phyloP scores from a whole-genome alignment of 2,329 filamentous ascomycete genomes.

The Sclerotinia sclerotiorum region DNA sequence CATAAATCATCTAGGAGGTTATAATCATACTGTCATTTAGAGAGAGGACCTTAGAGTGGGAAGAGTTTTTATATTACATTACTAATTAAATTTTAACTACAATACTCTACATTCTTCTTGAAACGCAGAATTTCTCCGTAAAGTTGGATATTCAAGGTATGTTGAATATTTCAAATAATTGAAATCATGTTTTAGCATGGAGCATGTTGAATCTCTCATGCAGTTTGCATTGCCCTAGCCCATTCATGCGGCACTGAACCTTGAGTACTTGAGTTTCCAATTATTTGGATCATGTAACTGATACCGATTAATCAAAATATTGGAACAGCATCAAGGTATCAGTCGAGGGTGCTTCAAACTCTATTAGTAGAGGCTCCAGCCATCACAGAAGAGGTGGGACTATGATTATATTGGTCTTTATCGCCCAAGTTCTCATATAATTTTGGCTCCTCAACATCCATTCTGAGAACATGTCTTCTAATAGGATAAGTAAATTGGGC shows the following conservation, averaged over 20 bases:
- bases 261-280: neutral
- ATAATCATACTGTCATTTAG: too few species aligned
- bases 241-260: too few species aligned
- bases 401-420: neutral
- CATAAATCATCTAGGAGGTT: too few species aligned
- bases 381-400: neutral
- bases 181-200: too few species aligned
- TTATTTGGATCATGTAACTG: neutral
- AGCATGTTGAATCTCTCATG: too few species aligned
- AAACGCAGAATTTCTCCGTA: neutral
- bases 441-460: conserved; percentile 6
- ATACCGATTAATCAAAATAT: neutral
- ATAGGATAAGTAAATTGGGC: conserved; percentile 16
- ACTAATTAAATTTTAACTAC: neutral
- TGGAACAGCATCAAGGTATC: neutral
- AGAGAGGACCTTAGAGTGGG: too few species aligned
- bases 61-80: too few species aligned
- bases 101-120: neutral
- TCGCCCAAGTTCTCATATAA: neutral
- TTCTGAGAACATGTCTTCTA: conserved; percentile 10
- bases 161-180: too few species aligned
- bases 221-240: too few species aligned
- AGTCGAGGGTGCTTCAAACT: neutral
- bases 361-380: neutral
- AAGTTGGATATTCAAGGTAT: neutral